Base-by-base conservation (phyloP, 176 grass and related monocot species). In the Triticum dicoccoides region DNA sequence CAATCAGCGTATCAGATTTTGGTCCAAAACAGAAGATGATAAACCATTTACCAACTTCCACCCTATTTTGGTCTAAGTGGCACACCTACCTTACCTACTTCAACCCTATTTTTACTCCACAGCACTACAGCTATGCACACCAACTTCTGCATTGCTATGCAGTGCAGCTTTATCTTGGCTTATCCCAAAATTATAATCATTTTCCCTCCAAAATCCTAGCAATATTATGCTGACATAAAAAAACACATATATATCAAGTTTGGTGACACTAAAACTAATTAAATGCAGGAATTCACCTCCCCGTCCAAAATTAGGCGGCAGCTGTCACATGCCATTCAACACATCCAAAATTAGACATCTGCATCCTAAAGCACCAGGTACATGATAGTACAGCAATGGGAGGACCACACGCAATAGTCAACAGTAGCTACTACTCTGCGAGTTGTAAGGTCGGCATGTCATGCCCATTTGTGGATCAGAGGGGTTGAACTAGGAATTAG, bases 311-410 rank as follows among this genome's bases (percentile, higher is more conserved):
- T 47, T 42, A 70, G 54, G 54, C 8, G 0, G 41, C 13, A 8
- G 54, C 17, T 1, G 24, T 38, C 17, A 1, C 64, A 86, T 59
- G 64, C 23, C 39, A 86, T 27, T 25, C 68, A 81, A 35, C 56
- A 39, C n/a, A 39, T 39, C 30, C 59, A 82, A 87, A 82, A 75
- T 75, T 82, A 75, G 69, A 39, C 69, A 39, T 4, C 3, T 21
- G 30, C 58, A 27, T 20, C 64, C 35, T 80, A 45, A 27, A 80
- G 39, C 61, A 86, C 29, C 38, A 49, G 1, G 18, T 30, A 5
- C 15, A 21, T 11, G 23, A 17, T 30, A 71, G 8, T 32, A 21
- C 47, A 1, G 3, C 70, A n/a, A 61, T 10, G 5, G 35, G 70
- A 45, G 77, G 24, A 41, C 39, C 24, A 61, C 63, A 69, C 7